These are phyloP conservation scores for Cercis canadensis DNA, from an alignment of 306 rosid genomes.

Conservation along the genomic window DNA sequence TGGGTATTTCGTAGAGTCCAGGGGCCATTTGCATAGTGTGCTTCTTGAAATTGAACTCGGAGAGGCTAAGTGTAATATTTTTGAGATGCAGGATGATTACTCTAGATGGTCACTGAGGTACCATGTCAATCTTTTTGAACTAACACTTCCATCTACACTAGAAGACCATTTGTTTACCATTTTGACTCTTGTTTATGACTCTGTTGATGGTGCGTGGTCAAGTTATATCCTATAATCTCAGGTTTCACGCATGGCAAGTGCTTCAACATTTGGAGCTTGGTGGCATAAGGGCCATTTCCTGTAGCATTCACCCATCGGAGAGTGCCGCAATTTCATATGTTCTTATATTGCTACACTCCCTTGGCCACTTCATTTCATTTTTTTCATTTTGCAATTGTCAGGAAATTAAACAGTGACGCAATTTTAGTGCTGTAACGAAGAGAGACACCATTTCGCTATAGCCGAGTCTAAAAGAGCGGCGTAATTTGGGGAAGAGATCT, in stretches of 20 bases:
- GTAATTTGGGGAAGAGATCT: too few species aligned
- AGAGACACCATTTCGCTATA: too few species aligned
- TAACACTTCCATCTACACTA: too few species aligned
- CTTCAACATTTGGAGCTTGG: background rate
- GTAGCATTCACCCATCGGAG: background rate
- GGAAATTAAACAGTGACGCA: too few species aligned
- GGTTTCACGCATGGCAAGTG: background rate
- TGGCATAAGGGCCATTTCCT: background rate
- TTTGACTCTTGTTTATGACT: background rate
- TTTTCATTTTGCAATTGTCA: too few species aligned
- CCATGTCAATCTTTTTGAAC: background rate
- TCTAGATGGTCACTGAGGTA: background rate
- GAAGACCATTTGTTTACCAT: background rate
- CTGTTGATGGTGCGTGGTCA: background rate
- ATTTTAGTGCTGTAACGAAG: too few species aligned
- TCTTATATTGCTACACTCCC: too few species aligned
- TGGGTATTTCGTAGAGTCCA: background rate
- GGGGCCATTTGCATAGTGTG: background rate
- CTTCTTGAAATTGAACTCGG: too few species aligned
- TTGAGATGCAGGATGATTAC: slow-evolving; percentile 2
- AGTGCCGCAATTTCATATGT: too few species aligned
- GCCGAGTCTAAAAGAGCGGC: too few species aligned
- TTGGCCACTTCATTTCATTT: too few species aligned
- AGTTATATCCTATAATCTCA: background rate
- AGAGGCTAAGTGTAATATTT: background rate